Percentiles rank a stretch among this genome's conserved stretches.
Evolutionary conservation across 768 basidiomycete species (phyloP).

Genomic region (Podaxis rugospora): DNA sequence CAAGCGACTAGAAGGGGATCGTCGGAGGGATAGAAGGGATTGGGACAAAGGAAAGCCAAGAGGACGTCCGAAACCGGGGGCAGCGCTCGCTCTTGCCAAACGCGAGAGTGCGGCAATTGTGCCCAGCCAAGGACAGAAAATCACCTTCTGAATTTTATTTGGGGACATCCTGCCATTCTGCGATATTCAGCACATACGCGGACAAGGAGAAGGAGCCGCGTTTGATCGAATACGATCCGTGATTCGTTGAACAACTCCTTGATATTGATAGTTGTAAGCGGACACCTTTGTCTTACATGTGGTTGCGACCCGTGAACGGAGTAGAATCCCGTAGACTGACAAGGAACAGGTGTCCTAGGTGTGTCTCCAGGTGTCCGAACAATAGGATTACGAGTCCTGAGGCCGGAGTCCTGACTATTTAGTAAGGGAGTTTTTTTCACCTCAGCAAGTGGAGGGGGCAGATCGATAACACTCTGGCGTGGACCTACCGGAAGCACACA

Average conservation of each 20-base stretch:
- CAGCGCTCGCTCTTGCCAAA: conserved; percentile 72
- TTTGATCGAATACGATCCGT: not conserved
- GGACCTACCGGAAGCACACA: not conserved
- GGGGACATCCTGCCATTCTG: not conserved
- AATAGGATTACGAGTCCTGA: not conserved
- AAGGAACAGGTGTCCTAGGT: not conserved
- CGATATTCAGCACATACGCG: not conserved
- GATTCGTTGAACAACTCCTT: not conserved
- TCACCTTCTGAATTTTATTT: conserved; percentile 44
- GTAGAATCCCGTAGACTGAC: not conserved
- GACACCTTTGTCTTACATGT: not conserved
- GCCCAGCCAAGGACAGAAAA: conserved; percentile 65
- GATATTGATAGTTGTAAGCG: not conserved
- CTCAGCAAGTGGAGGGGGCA: not conserved
- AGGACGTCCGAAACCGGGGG: conserved; percentile 67
- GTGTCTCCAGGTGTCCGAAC: not conserved
- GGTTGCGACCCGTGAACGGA: not conserved
- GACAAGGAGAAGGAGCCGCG: not conserved
- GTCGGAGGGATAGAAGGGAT: conserved; percentile 2
- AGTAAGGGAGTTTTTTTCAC: too few relatives aligned
- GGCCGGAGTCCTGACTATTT: too few relatives aligned
- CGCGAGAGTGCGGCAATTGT: conserved; percentile 75
- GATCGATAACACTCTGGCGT: not conserved
- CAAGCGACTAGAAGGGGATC: not conserved
- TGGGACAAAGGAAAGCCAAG: conserved; percentile 30